Evolutionary conservation across 768 basidiomycete genomes (phyloP).

Genomic region (Suillus subluteus): DNA sequence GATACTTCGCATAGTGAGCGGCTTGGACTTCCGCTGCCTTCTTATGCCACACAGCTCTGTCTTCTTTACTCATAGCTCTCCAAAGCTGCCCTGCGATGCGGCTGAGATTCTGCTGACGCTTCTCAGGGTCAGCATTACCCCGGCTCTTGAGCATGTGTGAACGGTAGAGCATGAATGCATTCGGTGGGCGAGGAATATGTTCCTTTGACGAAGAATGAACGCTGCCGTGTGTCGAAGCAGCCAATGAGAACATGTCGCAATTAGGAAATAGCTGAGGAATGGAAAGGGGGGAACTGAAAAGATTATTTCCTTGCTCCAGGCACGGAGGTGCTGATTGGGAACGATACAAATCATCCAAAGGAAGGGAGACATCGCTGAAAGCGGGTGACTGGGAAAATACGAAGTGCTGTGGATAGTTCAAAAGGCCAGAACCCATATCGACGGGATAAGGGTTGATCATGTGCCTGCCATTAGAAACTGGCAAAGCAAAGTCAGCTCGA

Average conservation of each 20-base stretch:
- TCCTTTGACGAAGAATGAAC: slow-evolving; percentile 12
- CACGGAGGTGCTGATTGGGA: slow-evolving; percentile 18
- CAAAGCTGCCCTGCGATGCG: slow-evolving; percentile 57
- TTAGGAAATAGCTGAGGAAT: neutral
- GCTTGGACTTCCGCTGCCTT: slow-evolving; percentile 31
- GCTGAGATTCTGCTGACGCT: slow-evolving; percentile 58
- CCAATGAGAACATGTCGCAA: neutral
- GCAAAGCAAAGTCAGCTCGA: neutral
- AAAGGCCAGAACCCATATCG: neutral
- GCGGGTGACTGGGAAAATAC: neutral
- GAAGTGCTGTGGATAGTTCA: neutral
- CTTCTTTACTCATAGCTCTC: slow-evolving; percentile 43
- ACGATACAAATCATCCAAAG: slow-evolving; percentile 11
- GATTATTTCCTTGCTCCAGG: slow-evolving; percentile 3
- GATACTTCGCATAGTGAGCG: slow-evolving; percentile 34
- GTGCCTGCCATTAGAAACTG: neutral
- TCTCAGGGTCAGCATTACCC: slow-evolving; percentile 48
- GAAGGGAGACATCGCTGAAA: slow-evolving; percentile 2
- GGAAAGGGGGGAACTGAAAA: neutral
- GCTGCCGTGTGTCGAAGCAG: neutral
- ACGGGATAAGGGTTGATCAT: neutral
- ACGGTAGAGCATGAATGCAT: slow-evolving; percentile 63
- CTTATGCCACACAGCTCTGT: slow-evolving; percentile 40
- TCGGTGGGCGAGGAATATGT: slow-evolving; percentile 52
- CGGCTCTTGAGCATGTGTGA: slow-evolving; percentile 51